phyloP scores from a whole-genome alignment of 1,139 yeast species.

The Suhomyces anneliseae region DNA sequence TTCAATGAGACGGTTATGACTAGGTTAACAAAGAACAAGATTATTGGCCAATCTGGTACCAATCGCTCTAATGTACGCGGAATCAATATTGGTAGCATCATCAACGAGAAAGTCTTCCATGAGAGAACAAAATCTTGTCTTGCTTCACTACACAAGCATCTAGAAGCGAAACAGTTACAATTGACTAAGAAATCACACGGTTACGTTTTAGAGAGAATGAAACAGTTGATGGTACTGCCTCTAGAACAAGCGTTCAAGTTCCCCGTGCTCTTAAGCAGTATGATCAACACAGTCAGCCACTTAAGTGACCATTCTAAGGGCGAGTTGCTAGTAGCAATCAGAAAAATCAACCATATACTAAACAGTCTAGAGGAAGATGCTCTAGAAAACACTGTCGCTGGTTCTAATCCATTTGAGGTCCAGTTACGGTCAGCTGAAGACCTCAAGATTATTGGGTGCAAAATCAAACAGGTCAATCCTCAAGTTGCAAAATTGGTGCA shows the following conservation, averaged over 20 bases:
- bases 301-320: neutral
- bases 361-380: neutral
- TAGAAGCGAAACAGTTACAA: too few relatives aligned
- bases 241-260: constrained; percentile 7
- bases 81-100: too few relatives aligned
- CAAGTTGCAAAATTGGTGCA: neutral
- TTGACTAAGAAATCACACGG: too few relatives aligned
- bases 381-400: too few relatives aligned
- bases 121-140: too few relatives aligned
- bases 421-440: constrained; percentile 2
- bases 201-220: too few relatives aligned
- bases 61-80: too few relatives aligned
- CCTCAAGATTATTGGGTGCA: constrained; percentile 4
- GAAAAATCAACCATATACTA: constrained; percentile 1
- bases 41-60: too few relatives aligned
- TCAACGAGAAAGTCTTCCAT: too few relatives aligned
- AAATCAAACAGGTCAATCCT: neutral
- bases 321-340: neutral
- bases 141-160: too few relatives aligned
- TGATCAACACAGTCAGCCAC: constrained; percentile 3
- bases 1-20: too few relatives aligned
- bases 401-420: neutral
- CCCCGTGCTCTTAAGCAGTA: constrained; percentile 6
- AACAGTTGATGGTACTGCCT: constrained; percentile 5
- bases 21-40: too few relatives aligned